A percentile compares a stretch with the other conserved stretches of the same genome.
Evolutionary conservation across 352 stramenopile species (phyloP).

Genomic region (Peronospora destructor): DNA sequence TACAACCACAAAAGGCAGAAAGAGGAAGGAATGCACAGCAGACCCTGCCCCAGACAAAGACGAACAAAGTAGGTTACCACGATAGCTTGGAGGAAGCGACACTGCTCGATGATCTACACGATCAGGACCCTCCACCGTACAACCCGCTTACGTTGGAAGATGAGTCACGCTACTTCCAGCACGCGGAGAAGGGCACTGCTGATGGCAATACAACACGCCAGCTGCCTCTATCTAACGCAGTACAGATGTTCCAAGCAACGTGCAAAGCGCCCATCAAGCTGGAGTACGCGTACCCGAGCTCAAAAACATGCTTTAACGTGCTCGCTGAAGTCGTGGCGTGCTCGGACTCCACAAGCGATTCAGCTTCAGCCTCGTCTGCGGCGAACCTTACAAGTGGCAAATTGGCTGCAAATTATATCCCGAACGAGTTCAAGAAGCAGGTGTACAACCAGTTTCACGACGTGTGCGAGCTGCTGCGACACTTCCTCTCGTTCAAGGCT

Average conservation of each 20-base stretch:
- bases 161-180: slow-evolving; percentile 78
- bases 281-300: slow-evolving; percentile 48
- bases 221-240: slow-evolving; percentile 29
- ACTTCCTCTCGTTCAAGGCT: slow-evolving; percentile 79
- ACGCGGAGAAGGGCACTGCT: slow-evolving; percentile 26
- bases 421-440: slow-evolving; percentile 83
- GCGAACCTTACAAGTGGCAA: slow-evolving; percentile 44
- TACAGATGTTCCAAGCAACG: slow-evolving; percentile 38
- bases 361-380: slow-evolving; percentile 44
- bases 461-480: slow-evolving; percentile 72
- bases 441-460: slow-evolving; percentile 84
- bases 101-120: slow-evolving; percentile 60
- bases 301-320: slow-evolving; percentile 47
- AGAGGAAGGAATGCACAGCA: slow-evolving; percentile 13
- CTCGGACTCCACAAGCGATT: slow-evolving; percentile 49
- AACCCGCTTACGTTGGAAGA: slow-evolving; percentile 78
- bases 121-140: slow-evolving; percentile 45
- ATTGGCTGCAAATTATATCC: slow-evolving; percentile 66
- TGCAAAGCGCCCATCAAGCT: slow-evolving; percentile 40
- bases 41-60: slow-evolving; percentile 40
- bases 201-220: slow-evolving; percentile 17
- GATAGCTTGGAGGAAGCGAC: slow-evolving; percentile 61
- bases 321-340: slow-evolving; percentile 59
- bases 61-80: slow-evolving; percentile 36
- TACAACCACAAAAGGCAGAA: slow-evolving; percentile 26